Conservation (phyloP, 768 basidiomycete genomes). For the Wakefieldia striispora region DNA sequence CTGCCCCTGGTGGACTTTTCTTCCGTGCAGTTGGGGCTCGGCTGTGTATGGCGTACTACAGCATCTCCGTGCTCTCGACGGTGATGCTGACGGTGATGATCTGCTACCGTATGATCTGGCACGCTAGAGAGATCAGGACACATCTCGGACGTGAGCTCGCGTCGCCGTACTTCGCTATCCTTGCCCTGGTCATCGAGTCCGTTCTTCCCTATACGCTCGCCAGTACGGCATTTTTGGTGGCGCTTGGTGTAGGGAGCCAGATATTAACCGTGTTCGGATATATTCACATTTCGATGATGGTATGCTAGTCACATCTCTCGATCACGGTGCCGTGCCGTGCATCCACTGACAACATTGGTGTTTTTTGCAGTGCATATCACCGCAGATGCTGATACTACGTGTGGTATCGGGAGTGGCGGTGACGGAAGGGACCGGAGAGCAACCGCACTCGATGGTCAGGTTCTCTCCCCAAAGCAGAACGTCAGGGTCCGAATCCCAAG, state of each 20-base stretch:
- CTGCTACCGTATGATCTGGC: conserved; percentile 7
- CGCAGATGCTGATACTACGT: conserved; percentile 14
- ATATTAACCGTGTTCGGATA: not conserved
- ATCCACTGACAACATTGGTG: not conserved
- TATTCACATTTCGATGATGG: conserved; percentile 4
- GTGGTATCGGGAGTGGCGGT: conserved; percentile 1
- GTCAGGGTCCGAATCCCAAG: not conserved
- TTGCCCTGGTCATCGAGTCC: conserved; percentile 13
- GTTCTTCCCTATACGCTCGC: conserved; percentile 11
- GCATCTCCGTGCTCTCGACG: not conserved
- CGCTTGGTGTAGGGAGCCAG: conserved; percentile 1
- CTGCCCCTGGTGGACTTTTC: not conserved
- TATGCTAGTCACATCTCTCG: not conserved
- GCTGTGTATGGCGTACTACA: conserved; percentile 3
- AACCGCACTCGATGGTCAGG: not conserved
- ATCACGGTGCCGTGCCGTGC: too few species aligned
- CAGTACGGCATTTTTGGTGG: conserved; percentile 5
- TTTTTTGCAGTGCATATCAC: conserved; percentile 10
- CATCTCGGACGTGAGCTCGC: conserved; percentile 5
- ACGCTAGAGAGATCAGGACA: not conserved
- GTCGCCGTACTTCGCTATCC: conserved; percentile 3
- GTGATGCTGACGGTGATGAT: conserved; percentile 9
- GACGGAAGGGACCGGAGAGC: not conserved
- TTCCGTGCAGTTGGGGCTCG: not conserved
- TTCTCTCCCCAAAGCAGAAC: not conserved